Conservation (phyloP, 2,329 filamentous ascomycete species). For the Hymenoscyphus fraxineus region DNA sequence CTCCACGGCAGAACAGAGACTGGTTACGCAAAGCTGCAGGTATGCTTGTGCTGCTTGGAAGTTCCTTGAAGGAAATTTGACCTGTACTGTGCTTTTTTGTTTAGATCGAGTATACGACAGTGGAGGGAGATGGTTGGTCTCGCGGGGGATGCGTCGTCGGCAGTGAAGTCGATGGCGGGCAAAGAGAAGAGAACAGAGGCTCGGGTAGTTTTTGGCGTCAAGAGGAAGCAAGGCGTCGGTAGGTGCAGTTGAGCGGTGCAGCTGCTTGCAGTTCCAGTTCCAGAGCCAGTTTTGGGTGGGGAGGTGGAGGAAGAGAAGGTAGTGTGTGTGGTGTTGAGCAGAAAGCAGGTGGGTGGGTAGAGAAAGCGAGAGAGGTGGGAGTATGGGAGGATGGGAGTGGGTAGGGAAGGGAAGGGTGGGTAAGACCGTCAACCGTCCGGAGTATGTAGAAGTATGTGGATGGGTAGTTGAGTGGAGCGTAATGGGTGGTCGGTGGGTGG, state of each 20-base stretch:
- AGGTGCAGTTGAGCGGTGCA: constrained; percentile 8
- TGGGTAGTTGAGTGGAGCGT: background rate
- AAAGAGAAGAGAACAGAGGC: constrained; percentile 9
- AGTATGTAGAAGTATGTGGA: background rate
- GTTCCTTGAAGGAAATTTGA: constrained; percentile 30
- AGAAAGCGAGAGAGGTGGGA: constrained; percentile 4
- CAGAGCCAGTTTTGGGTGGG: constrained; percentile 9
- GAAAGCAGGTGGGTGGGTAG: constrained; percentile 11
- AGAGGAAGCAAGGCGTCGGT: constrained; percentile 6
- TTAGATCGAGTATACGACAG: constrained; percentile 30
- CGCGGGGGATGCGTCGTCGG: constrained; percentile 22
- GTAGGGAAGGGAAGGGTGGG: background rate
- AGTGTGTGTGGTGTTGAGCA: constrained; percentile 11
- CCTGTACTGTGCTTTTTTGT: constrained; percentile 23
- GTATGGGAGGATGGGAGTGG: background rate
- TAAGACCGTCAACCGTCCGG: constrained; percentile 1
- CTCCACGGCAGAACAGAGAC: constrained; percentile 32
- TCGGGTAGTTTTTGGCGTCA: background rate
- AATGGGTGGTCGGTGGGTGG: background rate
- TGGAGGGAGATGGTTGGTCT: constrained; percentile 30
- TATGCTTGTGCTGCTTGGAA: constrained; percentile 37
- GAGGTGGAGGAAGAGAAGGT: constrained; percentile 13
- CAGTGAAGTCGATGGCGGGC: constrained; percentile 3
- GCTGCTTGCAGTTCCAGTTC: constrained; percentile 14
- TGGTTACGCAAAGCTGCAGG: constrained; percentile 36